Conservation (phyloP, 495 filamentous ascomycete genomes). For the Xylaria acuta region DNA sequence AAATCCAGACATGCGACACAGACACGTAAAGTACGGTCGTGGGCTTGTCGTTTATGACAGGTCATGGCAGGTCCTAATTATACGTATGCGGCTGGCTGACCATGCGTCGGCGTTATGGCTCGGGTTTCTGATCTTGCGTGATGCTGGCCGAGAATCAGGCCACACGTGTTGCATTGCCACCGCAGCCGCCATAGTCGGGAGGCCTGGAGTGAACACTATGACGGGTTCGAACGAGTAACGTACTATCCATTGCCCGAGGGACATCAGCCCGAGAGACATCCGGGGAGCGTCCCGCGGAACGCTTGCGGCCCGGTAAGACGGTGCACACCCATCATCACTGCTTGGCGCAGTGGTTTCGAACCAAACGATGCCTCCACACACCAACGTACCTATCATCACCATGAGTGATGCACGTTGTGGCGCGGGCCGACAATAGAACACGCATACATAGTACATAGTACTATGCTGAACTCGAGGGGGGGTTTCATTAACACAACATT, state of each 20-base stretch:
- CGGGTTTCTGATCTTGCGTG: conserved; percentile 21
- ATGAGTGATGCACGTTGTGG: conserved; percentile 17
- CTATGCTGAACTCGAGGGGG: conserved; percentile 5
- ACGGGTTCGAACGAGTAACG: background rate
- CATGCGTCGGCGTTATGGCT: conserved; percentile 20
- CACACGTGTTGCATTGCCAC: conserved; percentile 25
- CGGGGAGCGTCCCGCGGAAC: conserved; percentile 21
- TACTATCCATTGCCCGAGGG: conserved; percentile 10
- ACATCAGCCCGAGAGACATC: conserved; percentile 14
- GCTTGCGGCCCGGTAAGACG: conserved; percentile 19
- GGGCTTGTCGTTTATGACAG: conserved; percentile 19
- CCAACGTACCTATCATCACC: background rate
- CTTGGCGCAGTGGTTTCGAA: conserved; percentile 2
- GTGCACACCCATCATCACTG: conserved; percentile 1
- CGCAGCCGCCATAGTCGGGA: background rate
- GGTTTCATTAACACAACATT: conserved; percentile 9
- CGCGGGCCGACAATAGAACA: conserved; percentile 18
- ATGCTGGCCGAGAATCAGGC: conserved; percentile 24
- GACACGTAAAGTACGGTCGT: conserved; percentile 18
- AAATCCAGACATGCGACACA: background rate
- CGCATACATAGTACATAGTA: too few species aligned
- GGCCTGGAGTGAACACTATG: background rate
- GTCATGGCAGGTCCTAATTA: conserved; percentile 4
- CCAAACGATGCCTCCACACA: background rate
- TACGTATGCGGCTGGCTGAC: conserved; percentile 23